Base-by-base conservation (phyloP, 164 flowering plant species). In the Pachysandra terminalis region DNA sequence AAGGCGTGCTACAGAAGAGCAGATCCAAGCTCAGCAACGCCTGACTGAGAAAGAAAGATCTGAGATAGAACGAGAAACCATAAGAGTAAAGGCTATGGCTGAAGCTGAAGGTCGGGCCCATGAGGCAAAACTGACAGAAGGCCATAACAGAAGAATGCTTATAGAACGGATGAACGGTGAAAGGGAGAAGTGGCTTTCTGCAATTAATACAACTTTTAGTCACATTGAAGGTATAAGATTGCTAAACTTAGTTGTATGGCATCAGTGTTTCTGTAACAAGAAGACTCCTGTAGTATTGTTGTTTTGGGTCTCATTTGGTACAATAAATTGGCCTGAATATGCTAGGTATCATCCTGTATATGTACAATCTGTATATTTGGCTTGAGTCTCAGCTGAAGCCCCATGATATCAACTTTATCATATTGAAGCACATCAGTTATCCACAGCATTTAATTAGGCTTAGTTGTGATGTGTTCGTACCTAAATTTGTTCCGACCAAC, bases 71-170 rank as follows among this genome's bases (percentile, higher is more conserved):
- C 83, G 89, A n/a, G 95, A 89, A 78, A 96, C 99, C 55, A 86
- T 90, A 61, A 75, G 90, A 80, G 91, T 85, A 15, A 89, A 84
- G 73, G 93, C 96, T 55, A 82, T 85, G 85, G 94, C 90, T 69
- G 96, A 93, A 74, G 99, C 98, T 53, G 98, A 90, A 83, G 99
- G 84, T 28, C 77, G 96, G 25, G 99, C 97, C 28, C 97, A 85
- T 83, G 96, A 90, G 75, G 90, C 93, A 69, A 96, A 91, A 77
- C 75, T 90, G 75, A 83, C 96, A 17, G 97, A 93, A 79, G 98
- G 89, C 12, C 84, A 85, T 61, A 88, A 96, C 65, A 82, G 83
- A 73, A 81, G 90, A 81, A 82, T 91, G 91, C 89, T 93, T 41
- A 24, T 89, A 56, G 93, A 96, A 69, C 68, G 79, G 51, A 78